These are phyloP conservation scores for Plectosphaerella sp. DNA, from an alignment of 2,329 filamentous ascomycete species.

Conservation along the genomic window DNA sequence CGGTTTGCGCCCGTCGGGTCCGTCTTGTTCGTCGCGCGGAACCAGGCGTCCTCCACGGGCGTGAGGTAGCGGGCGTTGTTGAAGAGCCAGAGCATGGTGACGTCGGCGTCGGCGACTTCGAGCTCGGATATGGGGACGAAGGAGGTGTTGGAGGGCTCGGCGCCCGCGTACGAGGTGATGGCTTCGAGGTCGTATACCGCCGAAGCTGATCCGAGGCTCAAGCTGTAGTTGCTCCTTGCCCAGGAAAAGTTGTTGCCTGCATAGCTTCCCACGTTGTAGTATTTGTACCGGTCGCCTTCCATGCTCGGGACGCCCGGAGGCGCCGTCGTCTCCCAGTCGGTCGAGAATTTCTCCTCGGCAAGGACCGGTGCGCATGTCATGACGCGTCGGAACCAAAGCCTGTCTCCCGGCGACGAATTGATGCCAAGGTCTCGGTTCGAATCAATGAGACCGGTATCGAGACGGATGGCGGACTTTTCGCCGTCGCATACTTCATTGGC, in stretches of 20 bases:
- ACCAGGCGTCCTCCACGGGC: neutral
- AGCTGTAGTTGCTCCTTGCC: neutral
- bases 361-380: neutral
- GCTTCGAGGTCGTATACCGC: neutral
- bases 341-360: neutral
- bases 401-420: neutral
- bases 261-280: neutral
- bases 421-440: neutral
- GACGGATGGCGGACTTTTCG: neutral
- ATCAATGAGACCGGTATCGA: slow-evolving; percentile 1
- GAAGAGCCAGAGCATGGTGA: neutral
- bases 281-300: neutral
- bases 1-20: neutral
- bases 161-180: neutral
- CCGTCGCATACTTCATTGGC: neutral
- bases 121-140: neutral
- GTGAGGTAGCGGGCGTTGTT: neutral
- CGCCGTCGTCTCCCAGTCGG: neutral
- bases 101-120: neutral
- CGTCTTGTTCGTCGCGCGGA: neutral
- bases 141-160: neutral
- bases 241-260: neutral
- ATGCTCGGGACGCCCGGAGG: neutral
- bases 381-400: neutral
- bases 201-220: neutral